These are phyloP conservation scores for Fonsecaea pugnacius DNA, from an alignment of 2,329 filamentous ascomycete genomes.

Conservation along the genomic window DNA sequence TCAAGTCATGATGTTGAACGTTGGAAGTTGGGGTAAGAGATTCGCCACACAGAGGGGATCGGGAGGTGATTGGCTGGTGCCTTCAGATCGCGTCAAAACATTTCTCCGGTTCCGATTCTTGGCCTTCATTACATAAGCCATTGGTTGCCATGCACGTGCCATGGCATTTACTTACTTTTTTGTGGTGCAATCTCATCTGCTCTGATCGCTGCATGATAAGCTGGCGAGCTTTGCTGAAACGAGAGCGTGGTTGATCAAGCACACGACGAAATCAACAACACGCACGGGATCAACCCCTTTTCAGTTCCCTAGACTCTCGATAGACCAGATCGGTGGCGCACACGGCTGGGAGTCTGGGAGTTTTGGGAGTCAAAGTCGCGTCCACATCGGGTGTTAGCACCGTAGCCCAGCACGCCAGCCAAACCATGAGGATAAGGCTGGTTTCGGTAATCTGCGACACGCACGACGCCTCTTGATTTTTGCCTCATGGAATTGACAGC, in stretches of 20 bases:
- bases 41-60: too few relatives aligned
- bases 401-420: neutral
- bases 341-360: neutral
- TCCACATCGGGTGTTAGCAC: neutral
- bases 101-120: neutral
- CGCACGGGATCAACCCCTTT: neutral
- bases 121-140: too few relatives aligned
- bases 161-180: too few relatives aligned
- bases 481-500: neutral
- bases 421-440: neutral
- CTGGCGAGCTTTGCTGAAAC: neutral
- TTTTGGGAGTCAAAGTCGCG: neutral
- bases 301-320: neutral
- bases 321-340: constrained; percentile 17
- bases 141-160: too few relatives aligned
- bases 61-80: neutral
- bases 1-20: neutral
- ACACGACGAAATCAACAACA: neutral
- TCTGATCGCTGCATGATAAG: neutral
- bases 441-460: constrained; percentile 28
- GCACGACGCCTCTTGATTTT: constrained; percentile 2
- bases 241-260: constrained; percentile 3
- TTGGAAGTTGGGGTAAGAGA: neutral
- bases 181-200: neutral
- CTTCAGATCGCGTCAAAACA: constrained; percentile 3